These are phyloP conservation scores for Botrytis porri DNA, from an alignment of 2,329 filamentous ascomycete genomes.

Conservation along the genomic window DNA sequence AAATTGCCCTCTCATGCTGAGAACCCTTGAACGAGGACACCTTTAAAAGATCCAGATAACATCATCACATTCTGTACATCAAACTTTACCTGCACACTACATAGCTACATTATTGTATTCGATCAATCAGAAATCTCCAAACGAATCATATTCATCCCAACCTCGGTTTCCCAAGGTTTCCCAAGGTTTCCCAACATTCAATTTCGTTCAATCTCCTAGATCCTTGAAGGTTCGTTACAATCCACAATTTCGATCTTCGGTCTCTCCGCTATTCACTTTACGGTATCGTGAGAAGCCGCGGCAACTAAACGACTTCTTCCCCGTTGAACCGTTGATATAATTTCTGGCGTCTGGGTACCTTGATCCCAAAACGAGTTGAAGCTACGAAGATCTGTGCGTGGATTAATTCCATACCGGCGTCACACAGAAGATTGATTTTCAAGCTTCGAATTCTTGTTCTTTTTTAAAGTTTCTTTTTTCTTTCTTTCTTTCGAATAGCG, in stretches of 20 bases:
- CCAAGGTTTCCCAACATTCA: not conserved
- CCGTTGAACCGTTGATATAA: constrained; percentile 10
- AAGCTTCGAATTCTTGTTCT: not conserved
- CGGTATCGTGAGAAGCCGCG: constrained; percentile 2
- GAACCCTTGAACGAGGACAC: not conserved
- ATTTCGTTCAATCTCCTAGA: constrained; percentile 3
- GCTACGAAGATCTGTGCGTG: constrained; percentile 2
- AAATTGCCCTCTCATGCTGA: no score
- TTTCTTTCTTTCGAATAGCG: not conserved
- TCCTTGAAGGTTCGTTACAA: not conserved
- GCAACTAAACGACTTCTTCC: constrained; percentile 2
- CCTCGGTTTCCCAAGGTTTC: not conserved
- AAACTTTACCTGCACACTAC: not conserved
- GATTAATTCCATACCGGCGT: not conserved
- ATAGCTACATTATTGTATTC: not conserved
- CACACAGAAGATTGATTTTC: not conserved
- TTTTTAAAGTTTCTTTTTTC: not conserved
- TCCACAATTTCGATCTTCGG: constrained; percentile 7
- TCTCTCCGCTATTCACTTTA: constrained; percentile 16
- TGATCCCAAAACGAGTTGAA: not conserved
- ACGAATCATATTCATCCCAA: not conserved
- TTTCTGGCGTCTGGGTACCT: not conserved
- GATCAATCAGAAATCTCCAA: not conserved
- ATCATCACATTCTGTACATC: not conserved
- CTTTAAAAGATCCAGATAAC: not conserved